Conservation (phyloP, 2,329 filamentous ascomycete species). For the Phoma sp. region DNA sequence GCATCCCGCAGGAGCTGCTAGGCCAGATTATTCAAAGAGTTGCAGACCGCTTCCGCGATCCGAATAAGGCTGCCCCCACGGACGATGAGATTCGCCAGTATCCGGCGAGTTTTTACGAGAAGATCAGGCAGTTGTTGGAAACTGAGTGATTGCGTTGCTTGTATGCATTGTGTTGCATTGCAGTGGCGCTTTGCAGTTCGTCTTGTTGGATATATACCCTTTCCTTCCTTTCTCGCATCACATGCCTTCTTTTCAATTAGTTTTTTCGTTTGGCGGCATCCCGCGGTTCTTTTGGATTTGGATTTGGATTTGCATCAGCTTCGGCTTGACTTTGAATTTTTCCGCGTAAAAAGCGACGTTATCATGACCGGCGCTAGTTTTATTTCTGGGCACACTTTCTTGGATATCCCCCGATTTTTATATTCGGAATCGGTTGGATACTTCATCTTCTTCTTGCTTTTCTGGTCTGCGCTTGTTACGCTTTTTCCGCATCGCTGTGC, state of each 20-base stretch:
- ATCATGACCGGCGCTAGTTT: not conserved
- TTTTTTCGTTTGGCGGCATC: not conserved
- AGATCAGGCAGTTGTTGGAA: slow-evolving; percentile 54
- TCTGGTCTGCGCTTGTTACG: no score
- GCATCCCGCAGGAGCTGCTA: slow-evolving; percentile 62
- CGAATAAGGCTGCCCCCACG: slow-evolving; percentile 59
- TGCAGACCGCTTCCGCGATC: slow-evolving; percentile 64
- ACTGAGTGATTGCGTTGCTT: no score
- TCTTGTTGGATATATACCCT: no score
- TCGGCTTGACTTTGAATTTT: no score
- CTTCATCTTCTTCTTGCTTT: not conserved
- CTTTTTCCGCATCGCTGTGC: no score
- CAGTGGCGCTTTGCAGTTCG: no score
- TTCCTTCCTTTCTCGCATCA: no score
- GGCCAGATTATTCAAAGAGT: slow-evolving; percentile 67
- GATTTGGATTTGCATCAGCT: not conserved
- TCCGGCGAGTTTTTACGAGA: slow-evolving; percentile 56
- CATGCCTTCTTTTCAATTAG: no score
- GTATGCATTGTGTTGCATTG: no score
- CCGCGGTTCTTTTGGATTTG: not conserved
- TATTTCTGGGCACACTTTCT: no score
- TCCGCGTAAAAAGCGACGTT: not conserved
- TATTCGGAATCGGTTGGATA: not conserved
- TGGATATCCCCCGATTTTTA: not conserved
- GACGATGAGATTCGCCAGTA: slow-evolving; percentile 62